phyloP scores from a whole-genome alignment of 2,329 filamentous ascomycete species.

The Exserohilum rostratum region DNA sequence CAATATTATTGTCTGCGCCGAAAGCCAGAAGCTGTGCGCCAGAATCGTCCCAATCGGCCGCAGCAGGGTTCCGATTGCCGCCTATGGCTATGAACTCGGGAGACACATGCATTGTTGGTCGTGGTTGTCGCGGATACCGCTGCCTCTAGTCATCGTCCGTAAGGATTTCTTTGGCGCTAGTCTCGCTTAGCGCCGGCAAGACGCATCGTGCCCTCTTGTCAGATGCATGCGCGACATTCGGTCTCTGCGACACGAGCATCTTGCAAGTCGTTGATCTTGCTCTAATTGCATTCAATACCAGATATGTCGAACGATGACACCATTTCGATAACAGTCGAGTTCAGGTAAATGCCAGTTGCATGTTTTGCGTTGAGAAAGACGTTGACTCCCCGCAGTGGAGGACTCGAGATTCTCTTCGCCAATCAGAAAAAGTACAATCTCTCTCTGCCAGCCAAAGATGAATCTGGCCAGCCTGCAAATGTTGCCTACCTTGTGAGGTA shows the following conservation, averaged over 20 bases:
- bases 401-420: conserved; percentile 91
- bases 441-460: conserved; percentile 67
- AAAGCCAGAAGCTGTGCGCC: conserved; percentile 76
- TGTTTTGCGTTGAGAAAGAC: background rate
- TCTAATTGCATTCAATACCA: conserved; percentile 15
- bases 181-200: conserved; percentile 31
- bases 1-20: conserved; percentile 86
- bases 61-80: conserved; percentile 86
- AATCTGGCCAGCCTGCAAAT: conserved; percentile 66
- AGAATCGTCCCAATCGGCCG: conserved; percentile 82
- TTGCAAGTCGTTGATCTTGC: background rate
- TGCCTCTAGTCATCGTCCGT: conserved; percentile 26
- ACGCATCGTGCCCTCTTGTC: background rate
- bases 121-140: conserved; percentile 17
- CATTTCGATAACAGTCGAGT: conserved; percentile 73
- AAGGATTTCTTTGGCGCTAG: conserved; percentile 42
- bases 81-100: conserved; percentile 72
- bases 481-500: conserved; percentile 78
- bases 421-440: conserved; percentile 77
- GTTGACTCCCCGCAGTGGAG: conserved; percentile 63
- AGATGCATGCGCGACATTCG: conserved; percentile 8
- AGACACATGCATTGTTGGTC: conserved; percentile 37
- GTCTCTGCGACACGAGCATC: background rate
- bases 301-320: conserved; percentile 35
- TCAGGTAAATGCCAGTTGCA: conserved; percentile 61